phyloP scores from a whole-genome alignment of 2,329 filamentous ascomycete genomes.

The Cladophialophora chaetospira region DNA sequence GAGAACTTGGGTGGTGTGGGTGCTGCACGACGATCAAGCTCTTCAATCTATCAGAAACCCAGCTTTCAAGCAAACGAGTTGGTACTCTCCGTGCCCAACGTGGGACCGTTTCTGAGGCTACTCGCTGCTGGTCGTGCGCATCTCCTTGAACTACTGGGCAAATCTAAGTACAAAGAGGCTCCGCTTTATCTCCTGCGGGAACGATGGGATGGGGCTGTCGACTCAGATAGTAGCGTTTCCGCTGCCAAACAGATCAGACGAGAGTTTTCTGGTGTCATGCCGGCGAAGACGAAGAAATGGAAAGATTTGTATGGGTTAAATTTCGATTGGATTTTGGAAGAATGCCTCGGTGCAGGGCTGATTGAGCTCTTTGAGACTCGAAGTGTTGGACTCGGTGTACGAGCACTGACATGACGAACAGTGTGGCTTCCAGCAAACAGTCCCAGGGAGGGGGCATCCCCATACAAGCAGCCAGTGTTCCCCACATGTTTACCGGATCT shows the following conservation, averaged over 20 bases:
- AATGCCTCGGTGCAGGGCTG: slow-evolving; percentile 62
- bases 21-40: slow-evolving; percentile 21
- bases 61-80: slow-evolving; percentile 33
- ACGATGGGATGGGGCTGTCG: slow-evolving; percentile 65
- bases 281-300: slow-evolving; percentile 66
- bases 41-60: slow-evolving; percentile 3
- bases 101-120: slow-evolving; percentile 61
- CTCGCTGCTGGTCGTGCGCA: slow-evolving; percentile 58
- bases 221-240: slow-evolving; percentile 46
- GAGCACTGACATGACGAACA: slow-evolving; percentile 31
- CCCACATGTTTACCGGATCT: background rate
- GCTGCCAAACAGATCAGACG: slow-evolving; percentile 57
- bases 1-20: slow-evolving; percentile 33
- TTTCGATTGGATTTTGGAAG: slow-evolving; percentile 63
- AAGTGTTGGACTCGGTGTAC: slow-evolving; percentile 60
- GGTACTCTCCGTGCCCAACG: slow-evolving; percentile 61
- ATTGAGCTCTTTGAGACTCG: slow-evolving; percentile 66
- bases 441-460: background rate
- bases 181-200: slow-evolving; percentile 58
- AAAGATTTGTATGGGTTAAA: slow-evolving; percentile 60
- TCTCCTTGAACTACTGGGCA: slow-evolving; percentile 55
- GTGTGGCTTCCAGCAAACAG: background rate
- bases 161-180: slow-evolving; percentile 54
- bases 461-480: background rate
- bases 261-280: slow-evolving; percentile 58